Conservation (phyloP, 495 filamentous ascomycete species). For the Oleoguttula mirabilis region DNA sequence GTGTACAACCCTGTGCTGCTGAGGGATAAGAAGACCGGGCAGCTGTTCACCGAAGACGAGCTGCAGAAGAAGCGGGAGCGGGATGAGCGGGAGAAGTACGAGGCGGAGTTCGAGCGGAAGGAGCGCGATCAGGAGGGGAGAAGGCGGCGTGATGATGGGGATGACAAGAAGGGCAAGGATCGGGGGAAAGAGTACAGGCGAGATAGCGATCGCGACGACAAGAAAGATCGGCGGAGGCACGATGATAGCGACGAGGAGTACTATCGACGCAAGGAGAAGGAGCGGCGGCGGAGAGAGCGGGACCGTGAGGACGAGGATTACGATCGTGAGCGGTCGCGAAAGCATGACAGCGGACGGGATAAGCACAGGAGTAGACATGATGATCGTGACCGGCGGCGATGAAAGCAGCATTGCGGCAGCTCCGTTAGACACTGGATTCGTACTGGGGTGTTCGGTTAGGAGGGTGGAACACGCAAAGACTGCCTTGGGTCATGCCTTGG, state of each 20-base stretch:
- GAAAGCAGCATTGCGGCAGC: too few relatives aligned
- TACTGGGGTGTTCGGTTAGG: too few relatives aligned
- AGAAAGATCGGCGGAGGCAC: slow-evolving; percentile 20
- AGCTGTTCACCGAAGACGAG: slow-evolving; percentile 53
- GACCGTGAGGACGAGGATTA: slow-evolving; percentile 10
- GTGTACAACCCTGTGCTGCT: slow-evolving; percentile 56
- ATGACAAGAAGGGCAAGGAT: slow-evolving; percentile 13
- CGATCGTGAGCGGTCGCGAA: slow-evolving; percentile 8
- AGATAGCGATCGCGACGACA: slow-evolving; percentile 10
- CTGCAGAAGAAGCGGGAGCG: slow-evolving; percentile 35
- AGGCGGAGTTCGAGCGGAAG: slow-evolving; percentile 29
- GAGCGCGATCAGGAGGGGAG: slow-evolving; percentile 30
- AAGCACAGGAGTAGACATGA: too few relatives aligned
- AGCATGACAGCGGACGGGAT: slow-evolving; percentile 6
- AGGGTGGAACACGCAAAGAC: too few relatives aligned
- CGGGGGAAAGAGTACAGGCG: background rate
- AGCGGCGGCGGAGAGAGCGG: slow-evolving; percentile 13
- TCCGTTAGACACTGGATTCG: too few relatives aligned
- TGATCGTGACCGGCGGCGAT: too few relatives aligned
- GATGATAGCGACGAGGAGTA: slow-evolving; percentile 20
- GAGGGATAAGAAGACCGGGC: slow-evolving; percentile 54
- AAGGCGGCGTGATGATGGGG: slow-evolving; percentile 11
- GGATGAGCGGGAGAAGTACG: slow-evolving; percentile 33
- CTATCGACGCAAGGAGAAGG: slow-evolving; percentile 16
- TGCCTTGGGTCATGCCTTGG: too few relatives aligned